Evolutionary conservation across 169 alveolate genomes (phyloP), one percentile per base, ranked within the genome.

Genomic region (Plasmodium billcollinsi): DNA sequence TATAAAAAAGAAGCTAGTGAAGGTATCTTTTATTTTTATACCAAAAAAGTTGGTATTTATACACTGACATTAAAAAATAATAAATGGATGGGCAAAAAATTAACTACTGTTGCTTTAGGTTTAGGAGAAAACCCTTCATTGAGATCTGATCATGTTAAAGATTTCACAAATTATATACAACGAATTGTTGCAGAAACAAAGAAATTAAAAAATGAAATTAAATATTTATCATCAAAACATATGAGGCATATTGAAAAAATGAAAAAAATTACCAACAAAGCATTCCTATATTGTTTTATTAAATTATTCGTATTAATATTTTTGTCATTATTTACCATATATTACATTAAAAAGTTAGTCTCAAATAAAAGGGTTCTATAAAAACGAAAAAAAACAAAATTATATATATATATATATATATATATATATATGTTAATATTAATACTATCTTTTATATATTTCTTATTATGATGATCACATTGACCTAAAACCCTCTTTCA

Each of bases 81-180:
- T 9, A 83, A 83, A 54, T 83, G 91, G 91, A 9, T 83, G 21
- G 91, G 73, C 12, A 83, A 67, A 14, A 69, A 83, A 47, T 15
- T 69, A 20, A 70, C 73, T 29, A 83, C 91, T 61, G 91, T 83
- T 83, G 91, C 91, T 59, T 24, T 83, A 43, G 91, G 91, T 2
- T 29, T 83, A 62, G 91, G 91, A 15, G 83, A 83, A 56, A 83
- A n/a, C 3, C 91, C 85, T 12, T 83, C 91, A 14, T 58, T 83
- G 14, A 69, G 45, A 20, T 83, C 91, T 39, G 91, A 83, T 67
- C 74, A 83, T 50, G 54, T 83, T 54, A 83, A 83, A 69, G 85
- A 69, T 49, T 83, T 83, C 47, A 69, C 91, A 20, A 83, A 70
- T 21, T 83, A 62, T 83, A 83, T 83, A 8, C 80, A 83, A 9